Evolutionary conservation across 805 yeast genomes (phyloP).

Genomic region (Kodamaea nitidulidarum): DNA sequence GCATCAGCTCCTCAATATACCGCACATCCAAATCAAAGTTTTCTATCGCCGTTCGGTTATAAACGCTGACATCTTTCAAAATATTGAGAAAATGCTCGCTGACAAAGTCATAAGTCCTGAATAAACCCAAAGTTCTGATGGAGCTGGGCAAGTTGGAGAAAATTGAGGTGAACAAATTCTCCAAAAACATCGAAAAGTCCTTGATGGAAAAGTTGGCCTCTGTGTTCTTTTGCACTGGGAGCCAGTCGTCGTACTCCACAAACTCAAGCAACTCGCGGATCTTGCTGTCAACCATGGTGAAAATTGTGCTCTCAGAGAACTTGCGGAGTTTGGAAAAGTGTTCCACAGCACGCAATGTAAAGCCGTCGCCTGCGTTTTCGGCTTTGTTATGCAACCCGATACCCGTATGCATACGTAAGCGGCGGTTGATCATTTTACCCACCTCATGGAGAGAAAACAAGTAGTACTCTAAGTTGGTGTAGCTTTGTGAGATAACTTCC

Average conservation of each 20-base stretch:
- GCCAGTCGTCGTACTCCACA: slow-evolving; percentile 82
- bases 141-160: slow-evolving; percentile 76
- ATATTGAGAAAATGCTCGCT: slow-evolving; percentile 64
- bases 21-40: slow-evolving; percentile 78
- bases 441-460: slow-evolving; percentile 70
- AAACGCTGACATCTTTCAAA: slow-evolving; percentile 51
- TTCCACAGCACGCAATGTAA: slow-evolving; percentile 46
- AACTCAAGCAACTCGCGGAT: slow-evolving; percentile 77
- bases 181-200: slow-evolving; percentile 82
- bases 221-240: slow-evolving; percentile 42
- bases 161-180: slow-evolving; percentile 80
- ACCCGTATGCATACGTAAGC: slow-evolving; percentile 36
- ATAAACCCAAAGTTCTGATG: slow-evolving; percentile 73
- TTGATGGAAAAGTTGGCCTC: slow-evolving; percentile 73
- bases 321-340: slow-evolving; percentile 58
- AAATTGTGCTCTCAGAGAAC: slow-evolving; percentile 74
- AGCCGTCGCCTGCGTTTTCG: slow-evolving; percentile 27
- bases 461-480: slow-evolving; percentile 85
- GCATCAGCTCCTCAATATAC: slow-evolving; percentile 63
- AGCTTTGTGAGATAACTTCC: slow-evolving; percentile 85
- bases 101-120: slow-evolving; percentile 82
- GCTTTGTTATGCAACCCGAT: slow-evolving; percentile 38
- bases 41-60: slow-evolving; percentile 56
- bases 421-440: slow-evolving; percentile 41
- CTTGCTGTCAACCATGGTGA: slow-evolving; percentile 76